Conservation (phyloP, 441 rosid species). For the Brassica balearica region DNA sequence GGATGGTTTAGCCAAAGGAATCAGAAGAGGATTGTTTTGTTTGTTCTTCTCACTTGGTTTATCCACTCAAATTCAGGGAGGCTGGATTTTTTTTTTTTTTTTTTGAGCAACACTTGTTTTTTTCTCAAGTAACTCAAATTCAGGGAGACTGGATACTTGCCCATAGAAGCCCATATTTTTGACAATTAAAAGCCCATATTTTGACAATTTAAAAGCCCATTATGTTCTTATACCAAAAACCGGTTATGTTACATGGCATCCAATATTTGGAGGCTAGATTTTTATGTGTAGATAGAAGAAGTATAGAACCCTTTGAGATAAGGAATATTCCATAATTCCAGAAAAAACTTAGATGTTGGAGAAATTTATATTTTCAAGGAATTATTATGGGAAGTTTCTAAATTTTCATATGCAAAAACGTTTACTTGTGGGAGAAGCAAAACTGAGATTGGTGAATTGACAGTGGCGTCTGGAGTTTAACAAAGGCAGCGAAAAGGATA, state of each 20-base stretch:
- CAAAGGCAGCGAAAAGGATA: conserved; percentile 15
- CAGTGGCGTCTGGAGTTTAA: conserved; percentile 25
- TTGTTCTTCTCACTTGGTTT: background rate
- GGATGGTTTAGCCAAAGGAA: background rate
- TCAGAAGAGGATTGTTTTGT: background rate
- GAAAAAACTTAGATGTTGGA: background rate
- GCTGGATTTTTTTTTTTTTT: too few species aligned
- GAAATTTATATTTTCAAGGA: background rate
- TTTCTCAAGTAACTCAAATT: background rate
- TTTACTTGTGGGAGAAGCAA: conserved; percentile 35
- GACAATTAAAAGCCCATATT: background rate
- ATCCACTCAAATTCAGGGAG: background rate
- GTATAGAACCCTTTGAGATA: conserved; percentile 1
- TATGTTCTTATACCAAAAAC: background rate
- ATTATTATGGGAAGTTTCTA: background rate
- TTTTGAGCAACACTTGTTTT: too few species aligned
- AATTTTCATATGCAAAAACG: conserved; percentile 18
- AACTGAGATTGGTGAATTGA: conserved; percentile 20
- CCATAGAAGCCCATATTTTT: background rate
- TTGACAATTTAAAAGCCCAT: background rate
- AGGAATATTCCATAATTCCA: conserved; percentile 32
- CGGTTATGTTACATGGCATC: background rate
- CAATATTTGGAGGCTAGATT: conserved; percentile 3
- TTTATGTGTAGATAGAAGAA: background rate
- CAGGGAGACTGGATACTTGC: too few species aligned